These are phyloP conservation scores for Chaetomium globosum DNA, from an alignment of 2,329 filamentous ascomycete species.

Conservation along the genomic window DNA sequence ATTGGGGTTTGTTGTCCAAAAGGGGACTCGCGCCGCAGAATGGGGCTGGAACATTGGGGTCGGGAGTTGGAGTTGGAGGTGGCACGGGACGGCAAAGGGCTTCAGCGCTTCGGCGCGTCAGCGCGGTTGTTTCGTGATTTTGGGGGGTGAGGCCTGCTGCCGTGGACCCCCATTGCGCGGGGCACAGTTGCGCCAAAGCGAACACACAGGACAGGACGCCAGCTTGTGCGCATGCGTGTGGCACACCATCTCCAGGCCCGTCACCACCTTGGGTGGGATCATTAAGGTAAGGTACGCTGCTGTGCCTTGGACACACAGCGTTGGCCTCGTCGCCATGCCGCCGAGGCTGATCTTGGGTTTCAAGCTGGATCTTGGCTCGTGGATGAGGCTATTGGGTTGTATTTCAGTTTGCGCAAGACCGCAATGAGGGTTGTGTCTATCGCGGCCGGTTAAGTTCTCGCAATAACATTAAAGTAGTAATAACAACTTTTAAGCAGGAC, in stretches of 20 bases:
- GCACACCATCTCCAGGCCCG: neutral
- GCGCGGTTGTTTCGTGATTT: neutral
- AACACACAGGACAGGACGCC: neutral
- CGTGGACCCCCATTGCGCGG: neutral
- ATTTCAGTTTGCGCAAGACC: neutral
- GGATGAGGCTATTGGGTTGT: neutral
- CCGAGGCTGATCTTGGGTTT: neutral
- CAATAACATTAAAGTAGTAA: neutral
- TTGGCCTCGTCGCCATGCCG: neutral
- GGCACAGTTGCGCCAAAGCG: neutral
- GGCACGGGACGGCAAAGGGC: neutral
- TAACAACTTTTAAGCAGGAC: neutral
- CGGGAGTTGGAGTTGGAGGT: neutral
- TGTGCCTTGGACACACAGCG: neutral
- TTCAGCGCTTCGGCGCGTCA: neutral
- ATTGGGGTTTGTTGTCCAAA: neutral
- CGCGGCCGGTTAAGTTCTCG: neutral
- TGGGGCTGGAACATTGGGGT: neutral
- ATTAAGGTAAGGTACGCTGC: conserved; percentile 5
- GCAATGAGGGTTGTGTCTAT: neutral
- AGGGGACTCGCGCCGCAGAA: neutral
- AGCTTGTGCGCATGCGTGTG: neutral
- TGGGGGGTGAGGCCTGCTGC: neutral
- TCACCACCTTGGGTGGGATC: neutral
- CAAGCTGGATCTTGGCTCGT: neutral